These are phyloP conservation scores for Blastocrithidia nonstop DNA, from an alignment of 208 protist genomes.

Conservation along the genomic window DNA sequence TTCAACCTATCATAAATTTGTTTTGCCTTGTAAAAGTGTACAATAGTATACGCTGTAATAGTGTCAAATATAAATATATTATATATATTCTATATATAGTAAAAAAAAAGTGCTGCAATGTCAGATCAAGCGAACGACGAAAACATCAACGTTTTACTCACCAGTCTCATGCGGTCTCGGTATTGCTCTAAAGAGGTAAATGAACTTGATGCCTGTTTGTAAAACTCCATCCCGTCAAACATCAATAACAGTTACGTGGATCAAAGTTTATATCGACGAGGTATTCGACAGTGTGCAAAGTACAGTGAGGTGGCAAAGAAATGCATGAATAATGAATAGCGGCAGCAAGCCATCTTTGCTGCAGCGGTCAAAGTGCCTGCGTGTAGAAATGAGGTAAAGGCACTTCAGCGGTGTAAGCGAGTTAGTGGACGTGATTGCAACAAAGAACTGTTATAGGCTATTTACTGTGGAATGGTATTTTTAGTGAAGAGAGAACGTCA, in stretches of 20 bases:
- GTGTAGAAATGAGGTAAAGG: constrained; percentile 46
- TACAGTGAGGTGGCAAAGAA: constrained; percentile 43
- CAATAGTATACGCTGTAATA: constrained; percentile 1
- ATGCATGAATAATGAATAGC: constrained; percentile 70
- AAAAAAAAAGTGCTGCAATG: constrained; percentile 11
- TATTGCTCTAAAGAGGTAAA: constrained; percentile 54
- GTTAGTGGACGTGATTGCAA: constrained; percentile 41
- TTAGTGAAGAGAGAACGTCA: constrained; percentile 47
- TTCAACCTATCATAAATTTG: no score
- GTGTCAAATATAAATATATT: neutral
- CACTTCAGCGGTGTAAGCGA: constrained; percentile 34
- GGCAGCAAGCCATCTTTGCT: constrained; percentile 54
- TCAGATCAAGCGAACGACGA: constrained; percentile 46
- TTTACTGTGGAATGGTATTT: constrained; percentile 78
- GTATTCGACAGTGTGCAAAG: constrained; percentile 48
- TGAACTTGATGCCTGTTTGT: constrained; percentile 70
- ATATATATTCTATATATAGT: constrained; percentile 5
- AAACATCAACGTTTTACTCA: constrained; percentile 70
- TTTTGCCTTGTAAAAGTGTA: neutral
- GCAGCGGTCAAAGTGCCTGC: constrained; percentile 31
- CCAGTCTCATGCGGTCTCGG: constrained; percentile 70
- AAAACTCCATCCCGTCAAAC: constrained; percentile 70
- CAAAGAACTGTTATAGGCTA: constrained; percentile 52
- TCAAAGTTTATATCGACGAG: constrained; percentile 59
- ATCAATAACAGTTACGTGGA: constrained; percentile 66